Percentiles rank a stretch among this genome's conserved stretches.
phyloP scores from a whole-genome alignment of 139 green algal species.

The Chlorella ohadii region DNA sequence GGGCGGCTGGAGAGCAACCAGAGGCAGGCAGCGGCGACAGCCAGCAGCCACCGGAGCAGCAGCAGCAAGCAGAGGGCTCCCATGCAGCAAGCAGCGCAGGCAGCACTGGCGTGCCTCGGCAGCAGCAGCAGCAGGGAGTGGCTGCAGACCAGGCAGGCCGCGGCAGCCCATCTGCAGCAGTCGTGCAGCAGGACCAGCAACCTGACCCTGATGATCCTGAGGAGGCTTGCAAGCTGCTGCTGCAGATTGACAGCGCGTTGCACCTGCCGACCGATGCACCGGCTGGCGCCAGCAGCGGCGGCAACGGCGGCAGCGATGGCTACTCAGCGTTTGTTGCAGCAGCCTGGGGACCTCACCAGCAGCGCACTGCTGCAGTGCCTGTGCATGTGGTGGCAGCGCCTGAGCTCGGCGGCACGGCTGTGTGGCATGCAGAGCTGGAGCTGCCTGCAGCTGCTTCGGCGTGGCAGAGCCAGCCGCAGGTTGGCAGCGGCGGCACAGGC shows the following conservation, averaged over 20 bases:
- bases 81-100: neutral
- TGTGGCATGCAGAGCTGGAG: constrained; percentile 25
- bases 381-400: constrained; percentile 9
- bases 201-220: neutral
- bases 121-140: neutral
- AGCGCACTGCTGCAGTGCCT: neutral
- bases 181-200: neutral
- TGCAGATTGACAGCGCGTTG: neutral
- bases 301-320: neutral
- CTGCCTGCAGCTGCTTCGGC: neutral
- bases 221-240: neutral
- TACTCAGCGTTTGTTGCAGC: neutral
- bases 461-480: neutral
- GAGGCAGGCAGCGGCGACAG: neutral
- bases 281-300: neutral
- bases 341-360: neutral
- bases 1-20: neutral
- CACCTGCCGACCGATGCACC: neutral
- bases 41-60: neutral
- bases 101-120: neutral
- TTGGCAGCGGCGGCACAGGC: neutral
- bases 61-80: neutral
- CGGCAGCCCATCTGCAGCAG: neutral
- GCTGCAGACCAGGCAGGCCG: no score
- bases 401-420: neutral